Evolutionary conservation across 202 grass and related monocot species (phyloP).

Genomic region (Schoenoplectus triqueter): DNA sequence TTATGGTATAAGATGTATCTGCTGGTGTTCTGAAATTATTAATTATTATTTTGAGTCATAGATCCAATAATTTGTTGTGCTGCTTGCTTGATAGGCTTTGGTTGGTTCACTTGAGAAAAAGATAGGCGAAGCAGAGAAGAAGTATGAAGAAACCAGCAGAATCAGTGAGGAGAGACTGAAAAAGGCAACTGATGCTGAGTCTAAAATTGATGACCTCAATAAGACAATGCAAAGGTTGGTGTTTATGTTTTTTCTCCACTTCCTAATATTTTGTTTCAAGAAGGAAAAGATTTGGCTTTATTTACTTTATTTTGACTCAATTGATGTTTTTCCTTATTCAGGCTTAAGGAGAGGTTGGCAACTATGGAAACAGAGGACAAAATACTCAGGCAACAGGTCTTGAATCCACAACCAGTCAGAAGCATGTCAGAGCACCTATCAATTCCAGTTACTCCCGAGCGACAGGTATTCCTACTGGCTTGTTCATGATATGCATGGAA

Average conservation of each 20-base stretch:
- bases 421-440: constrained; percentile 96
- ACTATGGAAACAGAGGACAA: constrained; percentile 88
- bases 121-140: constrained; percentile 92
- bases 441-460: constrained; percentile 70
- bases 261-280: neutral
- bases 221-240: constrained; percentile 79
- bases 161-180: constrained; percentile 89
- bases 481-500: neutral
- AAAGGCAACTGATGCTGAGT: constrained; percentile 78
- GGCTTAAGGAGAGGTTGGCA: constrained; percentile 85
- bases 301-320: neutral
- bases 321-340: constrained; percentile 45
- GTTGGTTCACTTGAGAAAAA: constrained; percentile 95
- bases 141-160: constrained; percentile 90
- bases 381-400: constrained; percentile 76
- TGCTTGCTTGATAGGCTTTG: constrained; percentile 60
- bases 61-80: constrained; percentile 20
- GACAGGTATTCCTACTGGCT: constrained; percentile 45
- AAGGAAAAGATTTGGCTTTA: no score
- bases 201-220: constrained; percentile 78
- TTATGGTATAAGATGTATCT: neutral
- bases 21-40: neutral
- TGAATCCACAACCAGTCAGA: constrained; percentile 65
- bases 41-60: constrained; percentile 6
- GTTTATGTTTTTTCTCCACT: constrained; percentile 29